A percentile compares a stretch with the other conserved stretches of the same genome.
phyloP scores from a whole-genome alignment of 768 basidiomycete genomes.

The Pholiota conissans region DNA sequence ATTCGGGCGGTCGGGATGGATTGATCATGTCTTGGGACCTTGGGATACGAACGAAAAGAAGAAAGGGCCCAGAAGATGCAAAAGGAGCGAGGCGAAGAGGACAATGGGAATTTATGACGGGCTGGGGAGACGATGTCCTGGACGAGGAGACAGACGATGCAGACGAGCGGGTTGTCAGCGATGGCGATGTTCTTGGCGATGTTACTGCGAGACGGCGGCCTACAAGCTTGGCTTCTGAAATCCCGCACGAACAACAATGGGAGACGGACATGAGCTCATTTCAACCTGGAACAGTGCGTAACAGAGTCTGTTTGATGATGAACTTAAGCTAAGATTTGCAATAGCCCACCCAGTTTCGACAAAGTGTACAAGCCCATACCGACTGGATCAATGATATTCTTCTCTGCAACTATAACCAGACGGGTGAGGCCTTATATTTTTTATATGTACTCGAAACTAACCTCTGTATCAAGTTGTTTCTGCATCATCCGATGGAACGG shows the following conservation, averaged over 20 bases:
- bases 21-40: constrained; percentile 88
- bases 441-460: constrained; percentile 3
- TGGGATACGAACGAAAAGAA: constrained; percentile 56
- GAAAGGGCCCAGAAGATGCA: constrained; percentile 22
- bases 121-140: constrained; percentile 72
- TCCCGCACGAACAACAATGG: constrained; percentile 78
- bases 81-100: constrained; percentile 23
- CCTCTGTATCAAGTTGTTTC: constrained; percentile 64
- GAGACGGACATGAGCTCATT: constrained; percentile 65
- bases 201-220: constrained; percentile 44
- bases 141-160: constrained; percentile 68
- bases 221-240: constrained; percentile 30
- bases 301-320: neutral
- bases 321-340: constrained; percentile 5
- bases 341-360: constrained; percentile 59
- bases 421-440: constrained; percentile 43
- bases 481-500: constrained; percentile 92
- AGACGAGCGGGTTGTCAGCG: constrained; percentile 56
- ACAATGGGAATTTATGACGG: constrained; percentile 82
- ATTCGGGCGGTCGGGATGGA: constrained; percentile 89
- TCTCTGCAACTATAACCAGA: constrained; percentile 91
- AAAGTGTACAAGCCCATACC: constrained; percentile 84
- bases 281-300: constrained; percentile 49
- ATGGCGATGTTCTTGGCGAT: constrained; percentile 79
- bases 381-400: constrained; percentile 98